A percentile compares a stretch with the other conserved stretches of the same genome.
Evolutionary conservation across 2,329 filamentous ascomycete species (phyloP).

Genomic region (Ascochyta viciae-villosae): DNA sequence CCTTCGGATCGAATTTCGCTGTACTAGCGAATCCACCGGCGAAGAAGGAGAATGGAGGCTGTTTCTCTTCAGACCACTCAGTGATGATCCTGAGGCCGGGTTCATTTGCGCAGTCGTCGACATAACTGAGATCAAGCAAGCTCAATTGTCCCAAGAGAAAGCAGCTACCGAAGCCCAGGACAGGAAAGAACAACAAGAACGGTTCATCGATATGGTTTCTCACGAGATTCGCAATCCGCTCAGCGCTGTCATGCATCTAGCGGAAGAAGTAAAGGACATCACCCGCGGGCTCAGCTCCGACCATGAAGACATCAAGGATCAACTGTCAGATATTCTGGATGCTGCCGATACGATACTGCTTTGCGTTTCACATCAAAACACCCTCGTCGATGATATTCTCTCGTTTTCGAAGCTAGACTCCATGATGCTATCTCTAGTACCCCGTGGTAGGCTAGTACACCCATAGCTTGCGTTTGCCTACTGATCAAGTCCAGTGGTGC

Average conservation of each 20-base stretch:
- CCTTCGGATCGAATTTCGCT: slow-evolving; percentile 54
- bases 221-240: slow-evolving; percentile 52
- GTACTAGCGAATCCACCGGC: slow-evolving; percentile 41
- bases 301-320: slow-evolving; percentile 24
- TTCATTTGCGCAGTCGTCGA: slow-evolving; percentile 57
- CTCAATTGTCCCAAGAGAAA: slow-evolving; percentile 51
- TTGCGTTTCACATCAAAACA: slow-evolving; percentile 55
- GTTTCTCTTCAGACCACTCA: slow-evolving; percentile 53
- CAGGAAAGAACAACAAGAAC: slow-evolving; percentile 54
- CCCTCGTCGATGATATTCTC: slow-evolving; percentile 56
- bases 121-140: slow-evolving; percentile 55
- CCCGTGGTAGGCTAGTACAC: slow-evolving; percentile 27
- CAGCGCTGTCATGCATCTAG: slow-evolving; percentile 51
- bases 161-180: slow-evolving; percentile 53
- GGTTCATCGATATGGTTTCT: slow-evolving; percentile 56
- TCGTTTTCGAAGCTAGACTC: slow-evolving; percentile 58
- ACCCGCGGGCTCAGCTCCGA: slow-evolving; percentile 31
- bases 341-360: slow-evolving; percentile 51
- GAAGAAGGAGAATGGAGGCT: slow-evolving; percentile 50
- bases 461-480: slow-evolving; percentile 16
- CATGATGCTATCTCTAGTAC: slow-evolving; percentile 52
- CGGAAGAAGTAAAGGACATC: slow-evolving; percentile 52
- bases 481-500: slow-evolving; percentile 26
- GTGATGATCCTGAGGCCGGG: slow-evolving; percentile 51
- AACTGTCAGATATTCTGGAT: slow-evolving; percentile 43